Conservation (phyloP, 805 yeast genomes). For the Candida krabiensis region DNA sequence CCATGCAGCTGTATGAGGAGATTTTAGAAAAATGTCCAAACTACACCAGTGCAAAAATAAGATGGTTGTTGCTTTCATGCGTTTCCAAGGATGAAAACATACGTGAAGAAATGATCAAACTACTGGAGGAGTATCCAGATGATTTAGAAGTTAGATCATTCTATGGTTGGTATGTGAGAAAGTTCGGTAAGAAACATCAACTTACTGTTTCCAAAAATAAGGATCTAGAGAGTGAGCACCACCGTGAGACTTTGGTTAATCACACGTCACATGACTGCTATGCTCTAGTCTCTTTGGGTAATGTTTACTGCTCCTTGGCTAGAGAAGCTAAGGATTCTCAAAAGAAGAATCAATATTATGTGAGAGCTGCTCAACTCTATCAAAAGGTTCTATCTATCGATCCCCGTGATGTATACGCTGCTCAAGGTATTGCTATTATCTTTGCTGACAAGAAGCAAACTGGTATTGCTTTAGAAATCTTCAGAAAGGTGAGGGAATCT, state of each 20-base stretch:
- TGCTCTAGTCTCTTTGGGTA: slow-evolving; percentile 87
- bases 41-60: slow-evolving; percentile 72
- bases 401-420: slow-evolving; percentile 87
- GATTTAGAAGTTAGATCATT: slow-evolving; percentile 86
- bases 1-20: slow-evolving; percentile 46
- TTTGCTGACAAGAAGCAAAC: slow-evolving; percentile 82
- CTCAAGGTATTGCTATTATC: slow-evolving; percentile 94
- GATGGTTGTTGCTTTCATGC: slow-evolving; percentile 63
- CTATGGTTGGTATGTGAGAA: slow-evolving; percentile 83
- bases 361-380: slow-evolving; percentile 89
- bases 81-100: slow-evolving; percentile 49
- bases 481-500: slow-evolving; percentile 88
- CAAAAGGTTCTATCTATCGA: slow-evolving; percentile 86
- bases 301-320: slow-evolving; percentile 79
- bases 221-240: slow-evolving; percentile 72
- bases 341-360: slow-evolving; percentile 70
- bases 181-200: slow-evolving; percentile 53
- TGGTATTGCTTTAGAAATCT: slow-evolving; percentile 77
- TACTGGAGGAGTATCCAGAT: slow-evolving; percentile 54
- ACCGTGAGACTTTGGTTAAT: slow-evolving; percentile 79
- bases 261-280: slow-evolving; percentile 86
- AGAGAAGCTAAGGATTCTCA: slow-evolving; percentile 64
- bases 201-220: slow-evolving; percentile 44
- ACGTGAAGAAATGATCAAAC: slow-evolving; percentile 50
- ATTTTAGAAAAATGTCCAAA: slow-evolving; percentile 63